Base-by-base conservation (phyloP, 768 basidiomycete genomes). In the Auriscalpium vulgare region DNA sequence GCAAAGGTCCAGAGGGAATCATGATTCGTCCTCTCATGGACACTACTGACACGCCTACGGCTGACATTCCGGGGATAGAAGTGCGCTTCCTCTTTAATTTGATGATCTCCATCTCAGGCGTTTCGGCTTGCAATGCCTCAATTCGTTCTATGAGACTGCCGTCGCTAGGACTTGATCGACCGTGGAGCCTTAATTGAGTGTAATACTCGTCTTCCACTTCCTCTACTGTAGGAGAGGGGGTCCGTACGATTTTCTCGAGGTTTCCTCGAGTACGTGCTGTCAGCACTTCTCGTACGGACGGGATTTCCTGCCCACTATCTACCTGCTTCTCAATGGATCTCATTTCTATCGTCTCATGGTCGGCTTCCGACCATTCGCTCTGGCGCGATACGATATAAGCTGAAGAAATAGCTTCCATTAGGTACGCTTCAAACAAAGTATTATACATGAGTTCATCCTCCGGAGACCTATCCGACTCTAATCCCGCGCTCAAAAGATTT, bases 371-470 rank as follows among this genome's bases (percentile, higher is more conserved):
- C n/a, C n/a, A n/a, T n/a, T n/a, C n/a, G n/a, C n/a, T n/a, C n/a
- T n/a, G n/a, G n/a, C n/a, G n/a, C n/a, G n/a, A 2, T 5, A 29
- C 47, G 4, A 47, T 4, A 47, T 47, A 47, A 16, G 19, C 14
- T 6, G 47, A 47, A 10, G 47, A 16, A 19, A 47, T 21, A 5
- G 14, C 3, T 47, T 47, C 47, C 5, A 11, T 6, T 16, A 47
- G 11, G 8, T 17, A 21, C 11, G 47, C 8, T 7, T 47, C 47
- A 21, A 13, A 47, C 11, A 23, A n/a, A 5, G 3, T n/a, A 11
- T 59, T 73, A 71, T 11, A 69, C 58, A 0, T 59, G n/a, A 72
- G 63, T 44, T 72, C 71, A 3, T 65, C 69, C 2, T 64, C 59
- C 51, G 67, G 64, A 10, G 67, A 67, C 21, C 67, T 62, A 8